phyloP scores from a whole-genome alignment of 805 yeast genomes.

The Pichia thaimueangensis region DNA sequence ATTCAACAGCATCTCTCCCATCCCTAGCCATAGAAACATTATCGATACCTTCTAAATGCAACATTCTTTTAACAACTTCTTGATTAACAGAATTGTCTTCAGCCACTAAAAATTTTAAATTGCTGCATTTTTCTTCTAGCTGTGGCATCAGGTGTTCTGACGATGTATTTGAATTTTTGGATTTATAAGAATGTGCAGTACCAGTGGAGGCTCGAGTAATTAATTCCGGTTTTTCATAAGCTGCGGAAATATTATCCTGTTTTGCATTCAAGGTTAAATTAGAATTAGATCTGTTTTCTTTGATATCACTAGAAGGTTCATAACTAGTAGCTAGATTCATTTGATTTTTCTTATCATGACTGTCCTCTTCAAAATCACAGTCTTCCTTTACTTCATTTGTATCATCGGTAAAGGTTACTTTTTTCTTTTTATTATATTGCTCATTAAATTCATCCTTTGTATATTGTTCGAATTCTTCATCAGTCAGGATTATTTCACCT shows the following conservation, averaged over 20 bases:
- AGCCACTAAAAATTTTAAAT: conserved; percentile 64
- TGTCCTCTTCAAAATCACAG: neutral
- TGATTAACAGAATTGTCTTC: conserved; percentile 94
- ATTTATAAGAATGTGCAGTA: conserved; percentile 37
- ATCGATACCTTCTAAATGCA: conserved; percentile 70
- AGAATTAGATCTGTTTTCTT: neutral
- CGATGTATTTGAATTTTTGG: conserved; percentile 22
- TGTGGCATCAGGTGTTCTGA: neutral
- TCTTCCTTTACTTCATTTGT: conserved; percentile 7
- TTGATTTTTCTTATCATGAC: neutral
- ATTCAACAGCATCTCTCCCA: conserved; percentile 81
- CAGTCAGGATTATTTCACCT: conserved; percentile 40
- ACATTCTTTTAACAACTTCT: conserved; percentile 87
- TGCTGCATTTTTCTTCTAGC: neutral
- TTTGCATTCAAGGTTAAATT: neutral
- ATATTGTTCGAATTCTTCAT: conserved; percentile 30
- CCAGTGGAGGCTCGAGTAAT: conserved; percentile 45
- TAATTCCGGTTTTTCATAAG: conserved; percentile 38
- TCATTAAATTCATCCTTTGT: conserved; percentile 67
- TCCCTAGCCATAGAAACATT: conserved; percentile 77
- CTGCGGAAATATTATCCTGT: neutral
- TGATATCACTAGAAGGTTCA: neutral
- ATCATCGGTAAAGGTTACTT: conserved; percentile 34
- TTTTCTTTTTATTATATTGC: conserved; percentile 39
- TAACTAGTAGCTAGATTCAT: conserved; percentile 14